Conservation (phyloP, 805 yeast genomes). For the Grigorovia jiainica region DNA sequence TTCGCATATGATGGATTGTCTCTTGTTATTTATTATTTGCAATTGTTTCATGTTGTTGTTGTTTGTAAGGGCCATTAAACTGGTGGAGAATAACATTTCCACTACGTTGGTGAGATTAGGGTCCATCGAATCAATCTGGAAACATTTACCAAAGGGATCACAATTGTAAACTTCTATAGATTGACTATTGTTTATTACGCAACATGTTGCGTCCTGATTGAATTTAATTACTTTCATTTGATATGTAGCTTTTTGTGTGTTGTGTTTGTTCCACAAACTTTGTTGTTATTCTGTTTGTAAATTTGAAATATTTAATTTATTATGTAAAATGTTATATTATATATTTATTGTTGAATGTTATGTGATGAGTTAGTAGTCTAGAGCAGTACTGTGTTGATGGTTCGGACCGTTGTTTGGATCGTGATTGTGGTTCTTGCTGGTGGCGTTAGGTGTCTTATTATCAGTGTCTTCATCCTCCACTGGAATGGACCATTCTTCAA, state of each 20-base stretch:
- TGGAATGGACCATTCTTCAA: constrained; percentile 95
- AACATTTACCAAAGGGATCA: constrained; percentile 75
- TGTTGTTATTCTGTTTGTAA: too few relatives aligned
- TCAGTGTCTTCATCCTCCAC: constrained; percentile 42
- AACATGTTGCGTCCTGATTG: constrained; percentile 77
- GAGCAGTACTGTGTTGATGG: constrained; percentile 1
- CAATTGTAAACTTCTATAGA: constrained; percentile 76
- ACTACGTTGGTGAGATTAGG: constrained; percentile 33
- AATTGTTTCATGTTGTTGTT: constrained; percentile 34
- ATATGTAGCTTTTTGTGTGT: background rate
- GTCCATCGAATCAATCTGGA: constrained; percentile 13
- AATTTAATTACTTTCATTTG: constrained; percentile 54
- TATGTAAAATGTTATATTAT: too few relatives aligned
- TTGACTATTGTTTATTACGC: constrained; percentile 65
- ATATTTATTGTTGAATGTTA: too few relatives aligned
- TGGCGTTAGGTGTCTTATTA: background rate
- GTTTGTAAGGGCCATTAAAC: constrained; percentile 59
- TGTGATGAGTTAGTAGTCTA: constrained; percentile 11
- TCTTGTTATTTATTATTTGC: constrained; percentile 60
- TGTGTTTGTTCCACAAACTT: too few relatives aligned
- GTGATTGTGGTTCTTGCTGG: background rate
- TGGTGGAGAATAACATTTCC: constrained; percentile 87
- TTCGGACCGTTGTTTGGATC: background rate
- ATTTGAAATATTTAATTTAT: too few relatives aligned
- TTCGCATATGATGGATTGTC: constrained; percentile 72